phyloP scores from a whole-genome alignment of 2,329 filamentous ascomycete species.

The Cordyceps farinosa region DNA sequence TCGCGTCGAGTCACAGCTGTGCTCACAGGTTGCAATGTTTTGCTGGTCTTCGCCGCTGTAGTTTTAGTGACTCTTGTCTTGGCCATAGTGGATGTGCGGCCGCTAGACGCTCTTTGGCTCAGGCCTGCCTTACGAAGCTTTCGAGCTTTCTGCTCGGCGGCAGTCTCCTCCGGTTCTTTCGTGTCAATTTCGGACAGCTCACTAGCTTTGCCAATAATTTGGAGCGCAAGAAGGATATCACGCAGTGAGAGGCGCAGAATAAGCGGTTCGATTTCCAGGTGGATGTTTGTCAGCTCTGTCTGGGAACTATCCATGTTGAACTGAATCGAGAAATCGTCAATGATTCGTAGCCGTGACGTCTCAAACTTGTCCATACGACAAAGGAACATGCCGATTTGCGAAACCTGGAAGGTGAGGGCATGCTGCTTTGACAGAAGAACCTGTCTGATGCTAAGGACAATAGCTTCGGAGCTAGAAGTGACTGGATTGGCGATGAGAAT shows the following conservation, averaged over 20 bases:
- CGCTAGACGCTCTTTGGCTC: slow-evolving; percentile 56
- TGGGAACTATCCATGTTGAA: slow-evolving; percentile 75
- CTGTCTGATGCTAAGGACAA: slow-evolving; percentile 92
- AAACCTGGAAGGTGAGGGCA: slow-evolving; percentile 87
- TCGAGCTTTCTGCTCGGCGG: slow-evolving; percentile 53
- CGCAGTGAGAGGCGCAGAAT: slow-evolving; percentile 86
- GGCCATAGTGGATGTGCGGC: slow-evolving; percentile 52
- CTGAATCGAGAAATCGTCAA: slow-evolving; percentile 94
- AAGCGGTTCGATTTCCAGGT: slow-evolving; percentile 84
- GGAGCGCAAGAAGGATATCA: slow-evolving; percentile 89
- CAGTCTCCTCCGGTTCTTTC: slow-evolving; percentile 34
- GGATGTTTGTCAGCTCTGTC: slow-evolving; percentile 68
- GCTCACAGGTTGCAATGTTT: slow-evolving; percentile 10
- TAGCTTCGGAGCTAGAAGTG: slow-evolving; percentile 86
- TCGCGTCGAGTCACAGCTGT: slow-evolving; percentile 48
- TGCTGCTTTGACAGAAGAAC: slow-evolving; percentile 91
- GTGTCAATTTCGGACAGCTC: slow-evolving; percentile 72
- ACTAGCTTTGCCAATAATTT: slow-evolving; percentile 86
- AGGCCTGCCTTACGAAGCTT: slow-evolving; percentile 48
- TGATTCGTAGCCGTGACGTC: slow-evolving; percentile 79
- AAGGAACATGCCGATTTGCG: slow-evolving; percentile 94
- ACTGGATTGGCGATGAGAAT: slow-evolving; percentile 95
- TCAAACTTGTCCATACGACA: slow-evolving; percentile 99
- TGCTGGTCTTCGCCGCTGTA: slow-evolving; percentile 29
- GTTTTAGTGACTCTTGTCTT: slow-evolving; percentile 40